Percentiles rank a stretch among this genome's conserved stretches.
These are phyloP conservation scores for Talaromyces amestolkiae DNA, from an alignment of 2,329 filamentous ascomycete genomes.

Conservation along the genomic window DNA sequence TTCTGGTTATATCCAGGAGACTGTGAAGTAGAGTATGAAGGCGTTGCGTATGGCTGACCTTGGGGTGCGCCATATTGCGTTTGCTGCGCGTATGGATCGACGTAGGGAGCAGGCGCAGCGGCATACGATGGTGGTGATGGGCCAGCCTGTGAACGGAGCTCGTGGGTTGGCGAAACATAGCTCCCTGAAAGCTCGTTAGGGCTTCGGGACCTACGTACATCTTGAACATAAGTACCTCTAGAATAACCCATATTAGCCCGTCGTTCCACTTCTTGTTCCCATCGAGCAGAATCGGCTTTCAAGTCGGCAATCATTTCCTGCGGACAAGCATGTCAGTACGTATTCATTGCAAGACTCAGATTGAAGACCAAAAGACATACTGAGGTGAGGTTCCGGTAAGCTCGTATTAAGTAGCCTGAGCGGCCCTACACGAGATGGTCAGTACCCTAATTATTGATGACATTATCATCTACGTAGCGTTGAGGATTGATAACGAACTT, in stretches of 20 bases:
- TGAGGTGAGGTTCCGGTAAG: conserved; percentile 74
- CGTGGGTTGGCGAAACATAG: conserved; percentile 41
- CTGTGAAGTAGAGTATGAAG: conserved; percentile 18
- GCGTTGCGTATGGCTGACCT: conserved; percentile 34
- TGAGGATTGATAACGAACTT: conserved; percentile 54
- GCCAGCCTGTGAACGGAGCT: conserved; percentile 36
- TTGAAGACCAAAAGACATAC: conserved; percentile 49
- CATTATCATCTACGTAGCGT: conserved; percentile 19
- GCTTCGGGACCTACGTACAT: conserved; percentile 35
- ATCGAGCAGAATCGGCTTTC: conserved; percentile 53
- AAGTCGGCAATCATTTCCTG: conserved; percentile 57
- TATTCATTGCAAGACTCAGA: conserved; percentile 20
- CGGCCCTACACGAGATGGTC: conserved; percentile 48
- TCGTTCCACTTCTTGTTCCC: conserved; percentile 46
- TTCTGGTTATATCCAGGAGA: conserved; percentile 26
- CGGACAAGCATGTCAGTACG: conserved; percentile 12
- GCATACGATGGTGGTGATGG: conserved; percentile 38
- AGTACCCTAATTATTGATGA: background rate
- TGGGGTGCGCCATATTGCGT: conserved; percentile 33
- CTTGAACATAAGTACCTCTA: conserved; percentile 43
- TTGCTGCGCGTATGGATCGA: conserved; percentile 37
- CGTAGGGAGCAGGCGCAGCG: conserved; percentile 35
- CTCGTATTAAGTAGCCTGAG: conserved; percentile 73
- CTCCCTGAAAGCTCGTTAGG: conserved; percentile 39
- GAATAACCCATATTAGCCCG: conserved; percentile 41